Evolutionary conservation across 257 asterid genomes (phyloP).

Genomic region (Solanum lycopersicoides): DNA sequence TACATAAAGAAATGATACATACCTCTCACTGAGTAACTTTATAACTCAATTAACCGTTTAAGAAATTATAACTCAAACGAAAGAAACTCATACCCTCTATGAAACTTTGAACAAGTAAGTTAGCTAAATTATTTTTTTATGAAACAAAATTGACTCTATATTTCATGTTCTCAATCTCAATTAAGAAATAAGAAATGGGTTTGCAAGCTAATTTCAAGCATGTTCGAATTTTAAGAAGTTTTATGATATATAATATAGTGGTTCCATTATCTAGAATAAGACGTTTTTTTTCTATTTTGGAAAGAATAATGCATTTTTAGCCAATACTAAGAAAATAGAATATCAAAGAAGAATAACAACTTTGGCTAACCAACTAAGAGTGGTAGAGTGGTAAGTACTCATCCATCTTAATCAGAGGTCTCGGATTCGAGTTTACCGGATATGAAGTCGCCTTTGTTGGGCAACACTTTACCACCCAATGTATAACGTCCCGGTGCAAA

Average conservation of each 20-base stretch:
- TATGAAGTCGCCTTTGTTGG: no score
- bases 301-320: not conserved
- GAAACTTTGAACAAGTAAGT: not conserved
- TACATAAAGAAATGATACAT: not conserved
- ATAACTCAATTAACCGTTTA: not conserved
- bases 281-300: not conserved
- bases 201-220: not conserved
- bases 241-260: not conserved
- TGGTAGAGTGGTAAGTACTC: no score
- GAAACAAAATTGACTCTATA: not conserved
- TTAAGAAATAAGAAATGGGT: not conserved
- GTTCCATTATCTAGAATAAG: not conserved
- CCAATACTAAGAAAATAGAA: not conserved
- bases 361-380: not conserved
- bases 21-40: not conserved
- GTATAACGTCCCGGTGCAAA: fast-evolving
- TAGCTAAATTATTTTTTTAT: not conserved
- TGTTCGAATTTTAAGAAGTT: not conserved
- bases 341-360: not conserved
- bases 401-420: no score
- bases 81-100: not conserved
- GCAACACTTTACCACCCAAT: fast-evolving
- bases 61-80: not conserved
- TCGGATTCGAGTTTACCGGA: fast-evolving
- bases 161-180: not conserved